phyloP scores from a whole-genome alignment of 148 eudicot genomes.

The Rhododendron vialii region DNA sequence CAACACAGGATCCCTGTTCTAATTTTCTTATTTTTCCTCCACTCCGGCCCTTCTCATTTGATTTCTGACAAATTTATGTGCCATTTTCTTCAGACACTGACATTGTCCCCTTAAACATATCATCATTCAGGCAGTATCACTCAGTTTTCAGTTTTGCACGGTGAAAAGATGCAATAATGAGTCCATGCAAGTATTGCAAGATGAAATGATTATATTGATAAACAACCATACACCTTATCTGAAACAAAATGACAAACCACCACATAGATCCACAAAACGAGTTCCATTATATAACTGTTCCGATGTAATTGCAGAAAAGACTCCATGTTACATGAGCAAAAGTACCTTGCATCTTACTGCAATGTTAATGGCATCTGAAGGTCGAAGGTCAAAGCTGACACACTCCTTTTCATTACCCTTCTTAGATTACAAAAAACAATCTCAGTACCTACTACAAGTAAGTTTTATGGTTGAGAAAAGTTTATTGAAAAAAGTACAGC shows the following conservation, averaged over 20 bases:
- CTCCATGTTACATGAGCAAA: background rate
- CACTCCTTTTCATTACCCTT: constrained; percentile 58
- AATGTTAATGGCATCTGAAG: constrained; percentile 96
- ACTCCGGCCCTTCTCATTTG: background rate
- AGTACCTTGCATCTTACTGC: constrained; percentile 97
- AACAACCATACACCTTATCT: background rate
- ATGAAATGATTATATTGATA: background rate
- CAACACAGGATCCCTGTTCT: background rate
- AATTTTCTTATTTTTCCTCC: background rate
- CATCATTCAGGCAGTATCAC: background rate
- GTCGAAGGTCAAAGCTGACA: constrained; percentile 84
- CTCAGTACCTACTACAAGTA: background rate
- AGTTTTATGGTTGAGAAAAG: background rate
- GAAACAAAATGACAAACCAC: background rate
- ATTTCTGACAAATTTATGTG: background rate
- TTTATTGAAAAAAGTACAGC: background rate
- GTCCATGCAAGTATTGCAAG: background rate
- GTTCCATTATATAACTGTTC: background rate
- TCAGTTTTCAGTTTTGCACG: background rate
- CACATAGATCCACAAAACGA: background rate
- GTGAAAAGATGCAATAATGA: background rate
- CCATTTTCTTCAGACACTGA: background rate
- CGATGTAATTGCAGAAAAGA: background rate
- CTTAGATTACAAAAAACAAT: constrained; percentile 28
- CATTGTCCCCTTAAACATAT: background rate